phyloP scores from a whole-genome alignment of 2,329 filamentous ascomycete genomes.

The Alternaria arborescens region DNA sequence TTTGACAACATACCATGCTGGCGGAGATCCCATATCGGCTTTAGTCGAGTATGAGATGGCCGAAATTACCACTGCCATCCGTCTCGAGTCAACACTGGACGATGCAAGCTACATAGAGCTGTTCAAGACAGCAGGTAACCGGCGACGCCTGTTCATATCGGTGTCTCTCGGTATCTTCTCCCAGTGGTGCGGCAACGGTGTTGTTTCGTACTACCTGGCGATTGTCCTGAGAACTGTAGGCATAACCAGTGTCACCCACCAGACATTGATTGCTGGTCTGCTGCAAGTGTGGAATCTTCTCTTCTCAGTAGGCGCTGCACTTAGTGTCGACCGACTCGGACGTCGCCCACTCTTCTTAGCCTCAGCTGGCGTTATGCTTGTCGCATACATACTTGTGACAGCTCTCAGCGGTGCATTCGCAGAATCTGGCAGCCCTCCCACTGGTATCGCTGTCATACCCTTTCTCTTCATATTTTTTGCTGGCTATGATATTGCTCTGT shows the following conservation, averaged over 20 bases:
- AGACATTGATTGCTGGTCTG: too few species aligned
- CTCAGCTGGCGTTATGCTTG: neutral
- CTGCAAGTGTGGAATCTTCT: neutral
- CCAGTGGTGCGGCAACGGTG: neutral
- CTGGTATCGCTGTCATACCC: neutral
- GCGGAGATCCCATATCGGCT: too few species aligned
- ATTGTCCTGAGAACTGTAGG: neutral
- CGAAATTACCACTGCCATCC: too few species aligned
- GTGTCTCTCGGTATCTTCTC: neutral
- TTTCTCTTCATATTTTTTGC: neutral
- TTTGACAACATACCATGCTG: too few species aligned
- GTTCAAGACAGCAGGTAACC: neutral
- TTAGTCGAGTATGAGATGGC: too few species aligned
- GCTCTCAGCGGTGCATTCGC: neutral
- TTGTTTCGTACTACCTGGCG: neutral
- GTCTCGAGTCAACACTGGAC: too few species aligned
- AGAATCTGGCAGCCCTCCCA: neutral
- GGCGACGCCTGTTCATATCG: neutral
- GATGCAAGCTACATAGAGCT: neutral
- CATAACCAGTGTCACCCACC: neutral
- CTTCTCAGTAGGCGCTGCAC: neutral
- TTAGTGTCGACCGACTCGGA: neutral
- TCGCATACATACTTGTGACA: neutral
- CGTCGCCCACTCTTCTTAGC: neutral
- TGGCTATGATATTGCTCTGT: too few species aligned